Conservation (phyloP, 2,329 filamentous ascomycete genomes). For the Hirsutella minnesotensis region DNA sequence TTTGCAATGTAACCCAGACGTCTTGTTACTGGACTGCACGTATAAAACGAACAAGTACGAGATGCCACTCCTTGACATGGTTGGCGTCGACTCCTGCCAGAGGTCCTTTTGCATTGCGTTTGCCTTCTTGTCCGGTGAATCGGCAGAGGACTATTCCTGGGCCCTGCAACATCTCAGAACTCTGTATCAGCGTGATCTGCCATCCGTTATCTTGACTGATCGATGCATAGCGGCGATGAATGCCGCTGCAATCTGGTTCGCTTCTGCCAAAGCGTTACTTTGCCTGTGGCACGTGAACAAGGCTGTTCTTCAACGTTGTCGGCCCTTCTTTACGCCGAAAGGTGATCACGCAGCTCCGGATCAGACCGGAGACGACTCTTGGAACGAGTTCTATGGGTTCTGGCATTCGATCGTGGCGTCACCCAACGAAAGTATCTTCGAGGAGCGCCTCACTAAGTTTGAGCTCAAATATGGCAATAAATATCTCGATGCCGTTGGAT, state of each 20-base stretch:
- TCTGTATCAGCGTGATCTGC: slow-evolving; percentile 1
- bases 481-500: too few relatives aligned
- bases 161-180: slow-evolving; percentile 10
- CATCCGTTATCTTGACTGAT: slow-evolving; percentile 9
- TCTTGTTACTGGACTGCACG: slow-evolving; percentile 9
- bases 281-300: too few relatives aligned
- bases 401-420: slow-evolving; percentile 10
- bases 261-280: slow-evolving; percentile 3
- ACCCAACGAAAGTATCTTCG: slow-evolving; percentile 9
- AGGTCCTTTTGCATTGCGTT: slow-evolving; percentile 12
- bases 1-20: slow-evolving; percentile 9
- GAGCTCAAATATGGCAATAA: too few relatives aligned
- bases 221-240: slow-evolving; percentile 8
- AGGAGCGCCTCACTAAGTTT: too few relatives aligned
- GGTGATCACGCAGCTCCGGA: background rate
- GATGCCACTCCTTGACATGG: slow-evolving; percentile 12
- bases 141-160: slow-evolving; percentile 9
- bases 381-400: slow-evolving; percentile 8
- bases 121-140: slow-evolving; percentile 9
- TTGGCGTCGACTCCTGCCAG: slow-evolving; percentile 10
- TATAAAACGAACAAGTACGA: slow-evolving; percentile 14
- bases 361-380: slow-evolving; percentile 1
- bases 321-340: background rate
- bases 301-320: slow-evolving; percentile 7
- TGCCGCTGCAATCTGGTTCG: slow-evolving; percentile 6